Conservation (phyloP, 805 yeast genomes). For the Pichia cabralensis region DNA sequence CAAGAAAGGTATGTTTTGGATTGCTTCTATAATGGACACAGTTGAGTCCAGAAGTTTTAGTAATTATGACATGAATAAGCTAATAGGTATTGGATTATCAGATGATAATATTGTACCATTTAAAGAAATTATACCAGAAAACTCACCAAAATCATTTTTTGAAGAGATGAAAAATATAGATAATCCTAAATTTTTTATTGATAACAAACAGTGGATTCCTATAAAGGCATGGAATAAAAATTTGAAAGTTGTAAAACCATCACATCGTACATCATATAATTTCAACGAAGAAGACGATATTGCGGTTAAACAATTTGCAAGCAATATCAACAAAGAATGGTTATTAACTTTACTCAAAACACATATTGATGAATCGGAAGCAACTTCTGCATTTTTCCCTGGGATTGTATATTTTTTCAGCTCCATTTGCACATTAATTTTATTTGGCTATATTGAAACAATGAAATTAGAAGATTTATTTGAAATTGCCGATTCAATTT, state of each 20-base stretch:
- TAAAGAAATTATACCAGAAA: slow-evolving; percentile 12
- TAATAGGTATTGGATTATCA: slow-evolving; percentile 22
- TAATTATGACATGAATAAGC: slow-evolving; percentile 33
- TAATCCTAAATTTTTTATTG: slow-evolving; percentile 45
- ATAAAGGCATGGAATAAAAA: slow-evolving; percentile 69
- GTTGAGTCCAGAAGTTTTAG: slow-evolving; percentile 17
- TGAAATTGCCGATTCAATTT: slow-evolving; percentile 37
- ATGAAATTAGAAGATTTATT: slow-evolving; percentile 44
- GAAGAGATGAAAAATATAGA: slow-evolving; percentile 41
- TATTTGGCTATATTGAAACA: slow-evolving; percentile 32
- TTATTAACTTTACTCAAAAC: slow-evolving; percentile 37
- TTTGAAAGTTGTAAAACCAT: slow-evolving; percentile 34
- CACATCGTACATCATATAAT: slow-evolving; percentile 18
- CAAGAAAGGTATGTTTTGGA: slow-evolving; percentile 48
- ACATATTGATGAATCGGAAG: slow-evolving; percentile 59
- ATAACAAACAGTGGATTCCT: slow-evolving; percentile 47
- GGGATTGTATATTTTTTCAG: slow-evolving; percentile 50
- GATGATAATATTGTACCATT: slow-evolving; percentile 18
- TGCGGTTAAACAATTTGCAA: slow-evolving; percentile 35
- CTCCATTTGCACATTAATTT: slow-evolving; percentile 38
- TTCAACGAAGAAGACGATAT: slow-evolving; percentile 34
- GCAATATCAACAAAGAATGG: slow-evolving; percentile 46
- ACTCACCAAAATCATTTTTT: slow-evolving; percentile 29
- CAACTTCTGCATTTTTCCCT: slow-evolving; percentile 55
- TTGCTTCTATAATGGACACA: slow-evolving; percentile 37